These are phyloP conservation scores for Rhexocercosporidium sp. DNA, from an alignment of 2,329 filamentous ascomycete genomes.

Conservation along the genomic window DNA sequence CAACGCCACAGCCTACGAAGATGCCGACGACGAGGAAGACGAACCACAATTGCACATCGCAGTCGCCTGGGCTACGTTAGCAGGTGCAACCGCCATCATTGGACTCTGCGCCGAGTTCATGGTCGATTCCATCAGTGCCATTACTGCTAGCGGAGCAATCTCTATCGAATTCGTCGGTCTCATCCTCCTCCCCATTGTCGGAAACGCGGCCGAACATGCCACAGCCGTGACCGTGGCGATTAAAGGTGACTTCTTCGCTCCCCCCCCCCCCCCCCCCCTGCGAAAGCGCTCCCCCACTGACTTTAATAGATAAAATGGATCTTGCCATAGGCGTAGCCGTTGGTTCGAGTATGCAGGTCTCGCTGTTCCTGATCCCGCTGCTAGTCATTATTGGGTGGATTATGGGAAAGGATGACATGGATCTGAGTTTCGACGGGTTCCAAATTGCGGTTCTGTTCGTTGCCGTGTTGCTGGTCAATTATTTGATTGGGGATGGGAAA, in stretches of 20 bases:
- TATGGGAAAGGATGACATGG: slow-evolving; percentile 69
- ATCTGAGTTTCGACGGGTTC: slow-evolving; percentile 76
- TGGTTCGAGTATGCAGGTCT: slow-evolving; percentile 83
- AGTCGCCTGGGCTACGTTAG: slow-evolving; percentile 75
- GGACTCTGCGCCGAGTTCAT: slow-evolving; percentile 79
- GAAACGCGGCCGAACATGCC: slow-evolving; percentile 82
- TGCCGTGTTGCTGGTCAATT: slow-evolving; percentile 83
- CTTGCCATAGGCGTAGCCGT: slow-evolving; percentile 81
- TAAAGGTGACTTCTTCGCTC: too few relatives aligned
- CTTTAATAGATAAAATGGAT: slow-evolving; percentile 80
- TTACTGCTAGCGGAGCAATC: slow-evolving; percentile 72
- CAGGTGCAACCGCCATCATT: slow-evolving; percentile 73
- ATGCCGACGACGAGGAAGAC: slow-evolving; percentile 73
- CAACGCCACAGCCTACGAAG: slow-evolving; percentile 47
- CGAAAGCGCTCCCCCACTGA: too few relatives aligned
- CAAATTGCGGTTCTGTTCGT: slow-evolving; percentile 87
- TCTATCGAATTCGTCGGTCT: slow-evolving; percentile 83
- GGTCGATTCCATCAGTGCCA: slow-evolving; percentile 74
- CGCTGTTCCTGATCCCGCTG: slow-evolving; percentile 80
- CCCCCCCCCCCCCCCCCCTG: too few relatives aligned
- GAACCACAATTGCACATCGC: slow-evolving; percentile 74
- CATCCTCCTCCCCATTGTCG: slow-evolving; percentile 80
- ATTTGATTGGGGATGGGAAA: slow-evolving; percentile 81
- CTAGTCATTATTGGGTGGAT: slow-evolving; percentile 82
- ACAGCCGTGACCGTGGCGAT: slow-evolving; percentile 79